phyloP scores from a whole-genome alignment of 2,329 filamentous ascomycete genomes.

The Acrocalymma vagum region DNA sequence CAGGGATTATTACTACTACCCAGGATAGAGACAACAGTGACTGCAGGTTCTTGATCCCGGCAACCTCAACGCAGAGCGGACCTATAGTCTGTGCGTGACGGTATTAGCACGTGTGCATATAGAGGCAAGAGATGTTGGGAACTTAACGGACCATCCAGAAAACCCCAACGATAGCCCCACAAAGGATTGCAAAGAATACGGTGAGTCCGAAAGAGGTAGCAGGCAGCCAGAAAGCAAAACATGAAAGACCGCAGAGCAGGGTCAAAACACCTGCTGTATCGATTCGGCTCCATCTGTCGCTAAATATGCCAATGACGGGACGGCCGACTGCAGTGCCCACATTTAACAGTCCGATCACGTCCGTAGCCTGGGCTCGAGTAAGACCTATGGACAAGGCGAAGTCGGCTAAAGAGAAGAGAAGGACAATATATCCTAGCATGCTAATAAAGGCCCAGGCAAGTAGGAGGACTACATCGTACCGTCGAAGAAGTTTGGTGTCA shows the following conservation, averaged over 20 bases:
- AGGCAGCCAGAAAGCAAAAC: constrained; percentile 58
- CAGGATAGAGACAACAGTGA: constrained; percentile 51
- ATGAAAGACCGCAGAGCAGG: constrained; percentile 47
- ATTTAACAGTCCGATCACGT: constrained; percentile 55
- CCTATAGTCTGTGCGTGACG: constrained; percentile 42
- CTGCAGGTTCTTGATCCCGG: constrained; percentile 50
- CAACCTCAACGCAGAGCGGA: constrained; percentile 52
- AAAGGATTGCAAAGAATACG: constrained; percentile 54
- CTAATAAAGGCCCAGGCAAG: constrained; percentile 54
- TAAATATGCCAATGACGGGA: constrained; percentile 55
- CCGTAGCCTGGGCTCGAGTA: constrained; percentile 47
- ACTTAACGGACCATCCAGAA: constrained; percentile 55
- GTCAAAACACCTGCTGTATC: constrained; percentile 52
- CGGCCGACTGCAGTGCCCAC: constrained; percentile 58
- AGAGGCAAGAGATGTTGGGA: neutral
- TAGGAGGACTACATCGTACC: constrained; percentile 47
- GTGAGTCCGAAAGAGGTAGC: constrained; percentile 52
- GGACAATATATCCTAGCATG: constrained; percentile 58
- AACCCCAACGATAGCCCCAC: constrained; percentile 56
- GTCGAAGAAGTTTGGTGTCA: constrained; percentile 44
- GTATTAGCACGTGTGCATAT: neutral
- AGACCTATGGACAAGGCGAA: constrained; percentile 57
- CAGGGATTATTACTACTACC: constrained; percentile 47
- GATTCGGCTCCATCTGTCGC: constrained; percentile 56
- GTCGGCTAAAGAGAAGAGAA: constrained; percentile 58